These are phyloP conservation scores for Fusarium sp. DNA, from an alignment of 2,329 filamentous ascomycete species.

Conservation along the genomic window DNA sequence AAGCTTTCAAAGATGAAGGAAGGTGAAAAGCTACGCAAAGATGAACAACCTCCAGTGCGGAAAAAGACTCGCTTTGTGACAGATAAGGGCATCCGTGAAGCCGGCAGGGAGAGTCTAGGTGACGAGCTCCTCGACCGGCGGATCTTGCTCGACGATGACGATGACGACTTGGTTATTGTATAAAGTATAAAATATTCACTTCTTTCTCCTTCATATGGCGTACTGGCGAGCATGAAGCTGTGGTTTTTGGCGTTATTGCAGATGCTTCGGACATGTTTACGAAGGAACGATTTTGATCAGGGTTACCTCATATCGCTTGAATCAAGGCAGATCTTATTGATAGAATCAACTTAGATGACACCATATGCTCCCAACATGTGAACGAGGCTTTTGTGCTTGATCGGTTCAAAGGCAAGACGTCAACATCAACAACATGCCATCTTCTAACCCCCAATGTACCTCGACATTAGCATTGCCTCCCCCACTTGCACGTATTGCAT, in stretches of 20 bases:
- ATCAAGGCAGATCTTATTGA: conserved; percentile 22
- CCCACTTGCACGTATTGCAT: background rate
- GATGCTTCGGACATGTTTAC: conserved; percentile 35
- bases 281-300: conserved; percentile 38
- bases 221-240: conserved; percentile 30
- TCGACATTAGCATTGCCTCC: background rate
- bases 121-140: conserved; percentile 53
- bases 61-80: conserved; percentile 86
- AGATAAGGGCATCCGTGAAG: conserved; percentile 79
- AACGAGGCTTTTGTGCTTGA: background rate
- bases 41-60: conserved; percentile 57
- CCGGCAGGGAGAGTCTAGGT: conserved; percentile 77
- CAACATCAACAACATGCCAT: conserved; percentile 9
- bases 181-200: conserved; percentile 47
- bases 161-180: conserved; percentile 63
- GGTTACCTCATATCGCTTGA: conserved; percentile 32
- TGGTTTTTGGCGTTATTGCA: conserved; percentile 33
- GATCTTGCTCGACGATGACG: conserved; percentile 55
- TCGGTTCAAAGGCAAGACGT: conserved; percentile 5
- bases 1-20: conserved; percentile 71
- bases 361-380: background rate
- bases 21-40: conserved; percentile 60
- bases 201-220: conserved; percentile 19
- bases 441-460: background rate
- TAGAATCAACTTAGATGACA: background rate